These are phyloP conservation scores for Cubamyces lactineus DNA, from an alignment of 768 basidiomycete species.

Conservation along the genomic window DNA sequence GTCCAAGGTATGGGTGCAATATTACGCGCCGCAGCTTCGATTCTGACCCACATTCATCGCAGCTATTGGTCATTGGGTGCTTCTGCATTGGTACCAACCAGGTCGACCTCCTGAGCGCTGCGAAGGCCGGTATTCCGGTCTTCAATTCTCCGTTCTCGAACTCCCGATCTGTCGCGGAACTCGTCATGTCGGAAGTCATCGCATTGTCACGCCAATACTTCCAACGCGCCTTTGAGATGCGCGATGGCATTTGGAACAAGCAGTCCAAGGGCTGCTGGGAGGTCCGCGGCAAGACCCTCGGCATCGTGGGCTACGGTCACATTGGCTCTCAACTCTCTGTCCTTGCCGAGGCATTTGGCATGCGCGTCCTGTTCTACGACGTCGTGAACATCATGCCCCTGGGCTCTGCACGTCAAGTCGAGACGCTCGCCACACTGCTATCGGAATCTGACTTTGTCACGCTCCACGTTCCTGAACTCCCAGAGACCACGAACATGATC, in stretches of 20 bases:
- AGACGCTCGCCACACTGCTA: conserved; percentile 75
- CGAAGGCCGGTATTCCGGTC: conserved; percentile 89
- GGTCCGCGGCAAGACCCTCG: conserved; percentile 94
- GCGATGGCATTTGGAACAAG: conserved; percentile 95
- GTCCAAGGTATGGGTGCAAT: conserved; percentile 60
- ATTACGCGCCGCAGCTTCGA: neutral
- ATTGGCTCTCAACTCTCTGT: conserved; percentile 98
- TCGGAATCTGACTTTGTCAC: conserved; percentile 89
- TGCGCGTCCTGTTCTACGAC: conserved; percentile 95
- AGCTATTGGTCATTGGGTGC: conserved; percentile 97
- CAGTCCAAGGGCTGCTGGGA: conserved; percentile 99
- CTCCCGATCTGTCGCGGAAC: conserved; percentile 97
- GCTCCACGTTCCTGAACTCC: conserved; percentile 94
- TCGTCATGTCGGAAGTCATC: conserved; percentile 93
- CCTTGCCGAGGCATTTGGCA: conserved; percentile 93
- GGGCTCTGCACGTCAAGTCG: conserved; percentile 90
- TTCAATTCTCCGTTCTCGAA: conserved; percentile 99
- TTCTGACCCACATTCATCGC: conserved; percentile 2
- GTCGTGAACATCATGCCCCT: conserved; percentile 97
- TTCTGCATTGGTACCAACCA: conserved; percentile 99
- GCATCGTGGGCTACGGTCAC: conserved; percentile 98
- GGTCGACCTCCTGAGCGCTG: conserved; percentile 85
- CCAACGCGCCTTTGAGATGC: conserved; percentile 87
- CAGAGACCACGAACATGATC: conserved; percentile 97
- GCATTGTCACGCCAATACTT: conserved; percentile 92